Percentiles rank a stretch among this genome's conserved stretches.
phyloP scores from a whole-genome alignment of 2,329 filamentous ascomycete genomes.

The Aspergillus unguis region DNA sequence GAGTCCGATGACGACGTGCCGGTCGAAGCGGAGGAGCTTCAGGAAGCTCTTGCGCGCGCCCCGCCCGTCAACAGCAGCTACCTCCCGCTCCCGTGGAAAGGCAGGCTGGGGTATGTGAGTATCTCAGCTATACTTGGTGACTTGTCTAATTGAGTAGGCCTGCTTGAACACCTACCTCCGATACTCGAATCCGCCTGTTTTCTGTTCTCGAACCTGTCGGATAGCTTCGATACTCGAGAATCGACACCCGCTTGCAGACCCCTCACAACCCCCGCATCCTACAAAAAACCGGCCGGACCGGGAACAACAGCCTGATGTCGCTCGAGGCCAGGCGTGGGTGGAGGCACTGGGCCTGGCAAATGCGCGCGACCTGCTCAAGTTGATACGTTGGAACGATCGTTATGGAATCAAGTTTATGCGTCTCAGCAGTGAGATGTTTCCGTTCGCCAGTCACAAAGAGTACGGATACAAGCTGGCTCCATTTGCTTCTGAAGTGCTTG shows the following conservation, averaged over 20 bases:
- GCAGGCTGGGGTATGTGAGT: constrained; percentile 79
- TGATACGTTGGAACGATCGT: constrained; percentile 86
- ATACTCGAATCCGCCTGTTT: constrained; percentile 75
- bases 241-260: constrained; percentile 73
- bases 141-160: constrained; percentile 50
- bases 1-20: constrained; percentile 54
- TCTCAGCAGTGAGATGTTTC: constrained; percentile 93
- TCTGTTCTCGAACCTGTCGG: constrained; percentile 85
- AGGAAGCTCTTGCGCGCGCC: constrained; percentile 58
- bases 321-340: constrained; percentile 68
- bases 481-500: constrained; percentile 75
- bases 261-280: constrained; percentile 70
- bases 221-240: constrained; percentile 89
- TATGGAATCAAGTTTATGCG: constrained; percentile 92
- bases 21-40: constrained; percentile 56
- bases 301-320: constrained; percentile 62
- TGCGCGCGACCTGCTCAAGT: constrained; percentile 75
- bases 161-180: constrained; percentile 92
- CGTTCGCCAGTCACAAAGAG: constrained; percentile 83
- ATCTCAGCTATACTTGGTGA: neutral
- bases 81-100: constrained; percentile 85
- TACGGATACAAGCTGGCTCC: constrained; percentile 82
- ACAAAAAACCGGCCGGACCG: constrained; percentile 85
- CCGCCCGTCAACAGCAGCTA: constrained; percentile 79
- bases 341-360: constrained; percentile 77